Base-by-base conservation (phyloP, 2,329 filamentous ascomycete species). In the Tolypocladium amazonense region DNA sequence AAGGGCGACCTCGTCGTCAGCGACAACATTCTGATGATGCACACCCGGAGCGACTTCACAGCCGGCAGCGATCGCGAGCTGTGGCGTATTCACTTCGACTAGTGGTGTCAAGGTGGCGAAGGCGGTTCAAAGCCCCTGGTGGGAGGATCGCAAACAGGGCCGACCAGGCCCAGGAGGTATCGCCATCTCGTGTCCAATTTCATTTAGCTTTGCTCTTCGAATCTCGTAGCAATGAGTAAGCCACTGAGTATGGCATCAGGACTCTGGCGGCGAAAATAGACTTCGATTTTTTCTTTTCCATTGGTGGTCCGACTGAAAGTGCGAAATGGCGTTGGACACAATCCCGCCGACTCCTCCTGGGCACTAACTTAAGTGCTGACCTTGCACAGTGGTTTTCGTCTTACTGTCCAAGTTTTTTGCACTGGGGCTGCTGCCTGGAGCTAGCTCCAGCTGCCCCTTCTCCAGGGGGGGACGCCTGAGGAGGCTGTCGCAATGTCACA, bases 1-100 rank as follows among this genome's bases (percentile, higher is more conserved):
- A 76, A 79, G 68, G 81, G 81, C 0, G 82, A 84, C 64, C 54
- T 84, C 43, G 62, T 84, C 1, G 67, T 84, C 6, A 82, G 72
- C 61, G 81, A 84, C 62, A 84, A 83, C 56, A 66, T 76, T 4
- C 60, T 77, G 58, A 75, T 74, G 62, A 74, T 82, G 76, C 79
- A 82, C 58, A 81, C 78, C 0, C 68, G 77, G 56, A 81, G 74
- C 56, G 75, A 76, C 47, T 81, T 79, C 54, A 70, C 66, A 2
- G 71, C 76, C 0, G 76, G 76, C 0, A 71, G 72, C 30, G 72
- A 78, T 56, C 67, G 78, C 25, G 79, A 81, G 63, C 65, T 81
- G 43, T 82, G 79, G 79, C 67, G 78, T 18, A 79, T 81, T 58
- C 77, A 81, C 62, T 77, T 81, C 66, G 76, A 81, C 60, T 80